These are phyloP conservation scores for Tylopilus felleus DNA, from an alignment of 768 basidiomycete genomes.

Conservation along the genomic window DNA sequence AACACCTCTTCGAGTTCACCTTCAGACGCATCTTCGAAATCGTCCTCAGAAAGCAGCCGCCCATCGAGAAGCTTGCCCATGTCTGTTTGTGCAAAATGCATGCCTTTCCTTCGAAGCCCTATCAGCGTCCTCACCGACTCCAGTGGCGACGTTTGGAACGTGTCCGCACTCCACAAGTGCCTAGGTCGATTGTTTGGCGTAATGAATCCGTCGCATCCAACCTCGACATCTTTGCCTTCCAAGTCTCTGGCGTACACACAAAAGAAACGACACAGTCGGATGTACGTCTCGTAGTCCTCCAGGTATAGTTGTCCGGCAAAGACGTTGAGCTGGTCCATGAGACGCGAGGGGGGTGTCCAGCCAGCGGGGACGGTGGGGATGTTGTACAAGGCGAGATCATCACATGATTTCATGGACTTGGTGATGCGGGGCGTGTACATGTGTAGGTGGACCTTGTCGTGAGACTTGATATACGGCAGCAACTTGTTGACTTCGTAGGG, in stretches of 20 bases:
- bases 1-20: no score
- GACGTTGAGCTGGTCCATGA: constrained; percentile 26
- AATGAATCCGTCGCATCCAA: constrained; percentile 23
- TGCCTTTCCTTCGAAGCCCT: constrained; percentile 38
- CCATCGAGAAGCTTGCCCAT: constrained; percentile 39
- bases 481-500: constrained; percentile 38
- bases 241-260: constrained; percentile 23
- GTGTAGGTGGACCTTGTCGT: constrained; percentile 37
- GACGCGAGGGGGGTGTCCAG: not conserved
- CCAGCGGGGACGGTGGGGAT: constrained; percentile 1
- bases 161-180: not conserved
- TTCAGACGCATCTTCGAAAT: constrained; percentile 1
- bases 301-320: constrained; percentile 35
- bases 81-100: constrained; percentile 37
- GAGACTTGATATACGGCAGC: constrained; percentile 35
- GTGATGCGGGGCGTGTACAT: constrained; percentile 39
- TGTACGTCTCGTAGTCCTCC: constrained; percentile 26
- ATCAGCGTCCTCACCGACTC: constrained; percentile 20
- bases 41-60: constrained; percentile 16
- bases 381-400: constrained; percentile 25
- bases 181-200: constrained; percentile 10
- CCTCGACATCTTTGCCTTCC: constrained; percentile 1
- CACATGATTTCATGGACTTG: constrained; percentile 34
- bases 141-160: constrained; percentile 39
- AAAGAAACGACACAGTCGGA: constrained; percentile 25